Percentiles rank a stretch among this genome's conserved stretches.
Evolutionary conservation across 768 basidiomycete genomes (phyloP).

Genomic region (Macrolepiota albuminosa): DNA sequence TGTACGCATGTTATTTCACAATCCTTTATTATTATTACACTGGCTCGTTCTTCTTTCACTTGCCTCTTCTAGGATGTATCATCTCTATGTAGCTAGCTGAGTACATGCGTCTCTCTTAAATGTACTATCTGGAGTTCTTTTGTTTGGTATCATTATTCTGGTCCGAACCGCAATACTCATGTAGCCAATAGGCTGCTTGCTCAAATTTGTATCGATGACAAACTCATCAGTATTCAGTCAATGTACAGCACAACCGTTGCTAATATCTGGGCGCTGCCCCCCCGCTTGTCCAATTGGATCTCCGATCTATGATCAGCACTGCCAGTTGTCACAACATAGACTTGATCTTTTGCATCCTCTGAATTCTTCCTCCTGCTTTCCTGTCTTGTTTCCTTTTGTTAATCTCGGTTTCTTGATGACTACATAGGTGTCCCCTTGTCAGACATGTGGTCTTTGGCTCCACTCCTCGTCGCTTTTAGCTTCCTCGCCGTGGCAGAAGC

Average conservation of each 20-base stretch:
- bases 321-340: not conserved
- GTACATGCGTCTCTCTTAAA: constrained; percentile 19
- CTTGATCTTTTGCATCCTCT: not conserved
- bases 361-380: not conserved
- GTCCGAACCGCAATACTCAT: too few relatives aligned
- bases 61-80: constrained; percentile 28
- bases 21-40: constrained; percentile 12
- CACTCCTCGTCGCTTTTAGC: constrained; percentile 3
- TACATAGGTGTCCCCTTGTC: constrained; percentile 2
- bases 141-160: not conserved
- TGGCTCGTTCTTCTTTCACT: constrained; percentile 14
- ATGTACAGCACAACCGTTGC: not conserved
- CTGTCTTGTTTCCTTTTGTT: not conserved
- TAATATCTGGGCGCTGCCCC: not conserved
- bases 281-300: not conserved
- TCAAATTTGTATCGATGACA: not conserved
- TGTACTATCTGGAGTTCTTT: constrained; percentile 12
- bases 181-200: not conserved
- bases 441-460: constrained; percentile 14
- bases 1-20: constrained; percentile 7
- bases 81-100: constrained; percentile 23
- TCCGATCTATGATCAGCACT: not conserved
- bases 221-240: too few relatives aligned
- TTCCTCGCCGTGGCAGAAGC: constrained; percentile 13
- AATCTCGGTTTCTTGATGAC: constrained; percentile 9